phyloP scores from a whole-genome alignment of 768 basidiomycete species.

The Coprinopsis strossmayeri region DNA sequence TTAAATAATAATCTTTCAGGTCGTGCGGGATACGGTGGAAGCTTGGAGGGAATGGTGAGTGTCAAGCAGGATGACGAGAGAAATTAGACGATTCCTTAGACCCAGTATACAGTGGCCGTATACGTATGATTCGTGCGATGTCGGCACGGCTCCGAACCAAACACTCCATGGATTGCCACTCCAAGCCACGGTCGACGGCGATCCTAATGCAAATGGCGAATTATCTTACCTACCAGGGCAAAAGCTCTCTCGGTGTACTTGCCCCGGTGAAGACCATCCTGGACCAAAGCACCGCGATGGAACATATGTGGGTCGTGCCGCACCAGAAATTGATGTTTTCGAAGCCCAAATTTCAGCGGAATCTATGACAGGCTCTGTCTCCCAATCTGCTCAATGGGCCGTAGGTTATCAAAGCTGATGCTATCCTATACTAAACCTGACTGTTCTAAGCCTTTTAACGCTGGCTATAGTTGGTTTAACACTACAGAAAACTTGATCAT shows the following conservation, averaged over 20 bases:
- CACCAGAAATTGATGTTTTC: constrained; percentile 89
- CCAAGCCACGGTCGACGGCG: constrained; percentile 58
- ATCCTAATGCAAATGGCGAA: constrained; percentile 39
- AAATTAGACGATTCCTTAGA: not conserved
- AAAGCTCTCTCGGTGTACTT: constrained; percentile 83
- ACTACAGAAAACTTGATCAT: constrained; percentile 53
- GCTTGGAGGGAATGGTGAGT: constrained; percentile 69
- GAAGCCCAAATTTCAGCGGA: constrained; percentile 58
- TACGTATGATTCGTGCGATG: constrained; percentile 80
- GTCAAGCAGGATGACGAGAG: not conserved
- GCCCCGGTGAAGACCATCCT: constrained; percentile 78
- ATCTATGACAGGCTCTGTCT: constrained; percentile 48
- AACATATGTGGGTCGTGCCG: constrained; percentile 70
- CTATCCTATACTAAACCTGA: not conserved
- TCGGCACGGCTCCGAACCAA: constrained; percentile 90
- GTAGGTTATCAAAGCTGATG: constrained; percentile 33
- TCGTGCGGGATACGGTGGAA: constrained; percentile 83
- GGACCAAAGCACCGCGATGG: constrained; percentile 78
- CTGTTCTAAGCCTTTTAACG: constrained; percentile 62
- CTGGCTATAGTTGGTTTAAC: constrained; percentile 64
- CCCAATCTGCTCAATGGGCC: constrained; percentile 80
- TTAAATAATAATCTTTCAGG: constrained; percentile 29
- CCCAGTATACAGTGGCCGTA: constrained; percentile 60
- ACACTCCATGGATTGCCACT: constrained; percentile 58
- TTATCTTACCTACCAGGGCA: constrained; percentile 88